These are phyloP conservation scores for Helicocarpus griseus DNA, from an alignment of 2,329 filamentous ascomycete genomes.

Conservation along the genomic window DNA sequence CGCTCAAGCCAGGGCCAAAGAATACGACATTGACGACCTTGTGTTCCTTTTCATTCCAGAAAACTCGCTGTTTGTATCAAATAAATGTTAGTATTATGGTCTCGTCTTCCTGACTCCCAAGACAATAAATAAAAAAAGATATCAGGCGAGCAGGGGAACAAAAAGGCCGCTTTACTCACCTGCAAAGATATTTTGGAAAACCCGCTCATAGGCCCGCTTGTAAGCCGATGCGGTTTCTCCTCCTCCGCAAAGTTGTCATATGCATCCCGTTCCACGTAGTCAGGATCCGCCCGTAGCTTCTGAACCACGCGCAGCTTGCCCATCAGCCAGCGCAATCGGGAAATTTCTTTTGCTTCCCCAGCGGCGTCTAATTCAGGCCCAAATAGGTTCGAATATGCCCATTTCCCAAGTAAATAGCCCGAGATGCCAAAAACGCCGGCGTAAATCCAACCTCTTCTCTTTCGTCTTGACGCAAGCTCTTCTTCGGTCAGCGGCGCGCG, in stretches of 20 bases:
- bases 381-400: slow-evolving; percentile 15
- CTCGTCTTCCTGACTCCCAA: background rate
- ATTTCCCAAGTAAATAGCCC: slow-evolving; percentile 20
- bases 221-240: slow-evolving; percentile 26
- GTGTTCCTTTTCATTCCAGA: slow-evolving; percentile 50
- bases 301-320: slow-evolving; percentile 30
- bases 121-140: slow-evolving; percentile 1
- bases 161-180: slow-evolving; percentile 21
- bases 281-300: slow-evolving; percentile 27
- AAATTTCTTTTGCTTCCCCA: slow-evolving; percentile 22
- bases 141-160: slow-evolving; percentile 1
- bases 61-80: slow-evolving; percentile 46
- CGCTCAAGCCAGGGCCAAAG: slow-evolving; percentile 54
- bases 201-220: slow-evolving; percentile 31
- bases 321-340: slow-evolving; percentile 22
- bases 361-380: slow-evolving; percentile 25
- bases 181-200: slow-evolving; percentile 32
- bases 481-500: slow-evolving; percentile 20
- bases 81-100: background rate
- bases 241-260: slow-evolving; percentile 28
- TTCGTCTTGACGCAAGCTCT: slow-evolving; percentile 14
- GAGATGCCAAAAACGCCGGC: slow-evolving; percentile 24
- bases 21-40: slow-evolving; percentile 56
- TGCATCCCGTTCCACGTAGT: slow-evolving; percentile 30
- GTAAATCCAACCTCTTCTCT: slow-evolving; percentile 21